phyloP scores from a whole-genome alignment of 2,329 filamentous ascomycete species.

The Celoporthe dispersa region DNA sequence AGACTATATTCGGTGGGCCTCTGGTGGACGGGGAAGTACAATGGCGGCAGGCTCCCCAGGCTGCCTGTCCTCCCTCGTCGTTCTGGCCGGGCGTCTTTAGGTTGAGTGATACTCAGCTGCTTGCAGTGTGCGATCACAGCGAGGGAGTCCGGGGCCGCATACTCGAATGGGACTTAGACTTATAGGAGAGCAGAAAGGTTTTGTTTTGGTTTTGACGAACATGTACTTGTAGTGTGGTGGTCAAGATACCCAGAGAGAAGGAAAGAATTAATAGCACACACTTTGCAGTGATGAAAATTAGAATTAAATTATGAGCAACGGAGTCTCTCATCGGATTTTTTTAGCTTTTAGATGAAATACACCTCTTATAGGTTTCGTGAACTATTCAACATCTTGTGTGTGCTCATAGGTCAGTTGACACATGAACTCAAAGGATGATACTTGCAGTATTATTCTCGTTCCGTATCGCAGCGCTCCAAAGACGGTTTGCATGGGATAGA shows the following conservation, averaged over 20 bases:
- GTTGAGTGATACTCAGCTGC: conserved; percentile 19
- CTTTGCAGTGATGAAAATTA: not conserved
- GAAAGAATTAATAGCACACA: not conserved
- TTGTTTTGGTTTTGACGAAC: too few species aligned
- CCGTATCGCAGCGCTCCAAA: not conserved
- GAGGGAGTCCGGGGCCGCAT: conserved; percentile 19
- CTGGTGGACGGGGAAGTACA: conserved; percentile 26
- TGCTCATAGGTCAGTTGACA: too few species aligned
- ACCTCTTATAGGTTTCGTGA: too few species aligned
- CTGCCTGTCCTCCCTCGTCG: conserved; percentile 12
- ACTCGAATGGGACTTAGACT: conserved; percentile 5
- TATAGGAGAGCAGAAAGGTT: too few species aligned
- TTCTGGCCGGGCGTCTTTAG: conserved; percentile 28
- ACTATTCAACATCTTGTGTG: too few species aligned
- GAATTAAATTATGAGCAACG: too few species aligned
- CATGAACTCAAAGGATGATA: not conserved
- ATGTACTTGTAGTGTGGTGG: not conserved
- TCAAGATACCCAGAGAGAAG: not conserved
- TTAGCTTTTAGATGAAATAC: too few species aligned
- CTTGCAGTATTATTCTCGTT: not conserved
- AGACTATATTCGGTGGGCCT: conserved; percentile 41
- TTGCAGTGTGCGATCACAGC: conserved; percentile 25
- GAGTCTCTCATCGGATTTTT: too few species aligned
- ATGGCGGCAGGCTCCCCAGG: conserved; percentile 19
- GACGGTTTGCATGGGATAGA: not conserved